Evolutionary conservation across 2,329 filamentous ascomycete species (phyloP).

Genomic region (Hypoxylon rubiginosum): DNA sequence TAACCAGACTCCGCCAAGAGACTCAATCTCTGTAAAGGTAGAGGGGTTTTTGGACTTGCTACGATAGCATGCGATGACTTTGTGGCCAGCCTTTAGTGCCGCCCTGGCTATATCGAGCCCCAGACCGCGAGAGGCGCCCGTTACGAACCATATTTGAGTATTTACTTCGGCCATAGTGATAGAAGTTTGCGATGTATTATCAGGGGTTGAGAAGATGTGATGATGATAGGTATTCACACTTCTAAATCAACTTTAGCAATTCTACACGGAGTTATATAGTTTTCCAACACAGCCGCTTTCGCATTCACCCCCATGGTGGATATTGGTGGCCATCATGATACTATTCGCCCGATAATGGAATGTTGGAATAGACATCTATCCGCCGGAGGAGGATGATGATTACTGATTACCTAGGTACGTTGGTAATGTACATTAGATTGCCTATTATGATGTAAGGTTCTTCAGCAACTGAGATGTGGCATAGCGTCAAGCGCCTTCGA

Average conservation of each 20-base stretch:
- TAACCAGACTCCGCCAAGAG: constrained; percentile 45
- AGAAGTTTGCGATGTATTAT: constrained; percentile 5
- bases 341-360: constrained; percentile 3
- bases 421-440: background rate
- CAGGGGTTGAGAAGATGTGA: background rate
- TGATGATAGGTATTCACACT: background rate
- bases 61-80: constrained; percentile 46
- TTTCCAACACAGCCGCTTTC: background rate
- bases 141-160: constrained; percentile 46
- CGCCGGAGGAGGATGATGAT: background rate
- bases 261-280: constrained; percentile 11
- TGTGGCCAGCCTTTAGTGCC: constrained; percentile 45
- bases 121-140: constrained; percentile 46
- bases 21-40: constrained; percentile 42
- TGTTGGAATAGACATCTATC: background rate
- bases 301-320: background rate
- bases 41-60: constrained; percentile 33
- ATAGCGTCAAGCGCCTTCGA: background rate
- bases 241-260: background rate
- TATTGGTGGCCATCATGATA: background rate
- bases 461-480: background rate
- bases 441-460: background rate
- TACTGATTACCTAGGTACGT: no score
- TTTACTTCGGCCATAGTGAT: constrained; percentile 37
- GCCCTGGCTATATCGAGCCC: constrained; percentile 45